Base-by-base conservation (phyloP, 495 filamentous ascomycete species). In the Thermothielavioides terrestris region DNA sequence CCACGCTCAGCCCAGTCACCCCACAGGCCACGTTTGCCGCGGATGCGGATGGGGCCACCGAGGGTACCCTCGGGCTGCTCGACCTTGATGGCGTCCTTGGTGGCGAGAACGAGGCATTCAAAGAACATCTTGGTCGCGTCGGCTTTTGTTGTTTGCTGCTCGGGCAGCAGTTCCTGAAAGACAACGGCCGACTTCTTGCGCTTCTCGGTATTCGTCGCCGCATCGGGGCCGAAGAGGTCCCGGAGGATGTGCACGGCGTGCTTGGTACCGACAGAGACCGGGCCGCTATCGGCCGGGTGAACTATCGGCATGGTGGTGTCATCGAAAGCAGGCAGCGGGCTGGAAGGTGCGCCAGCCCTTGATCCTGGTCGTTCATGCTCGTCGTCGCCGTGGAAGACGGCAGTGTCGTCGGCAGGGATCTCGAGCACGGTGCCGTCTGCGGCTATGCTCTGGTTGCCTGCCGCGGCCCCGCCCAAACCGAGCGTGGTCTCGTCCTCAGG, bases 51-150 rank as follows among this genome's bases (percentile, higher is more conserved):
- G 8, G 81, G 78, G 4, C 79, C 84, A 37, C 88, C 89, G 32
- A 95, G 77, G 27, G 76, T 67, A 14, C 79, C 77, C 40, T 80
- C 75, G n/a, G 75, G 72, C 68, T 98, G 92, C 61, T 96, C 90
- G n/a, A 96, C 87, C 64, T 94, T 91, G 61, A 98, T 85, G 30
- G 92, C 92, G 67, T 97, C 94, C 74, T 97, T 97, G 11, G 92
- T 98, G 10, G 94, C 94, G 42, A 98, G 72, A 5, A 97, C 92
- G 34, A 98, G 72, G 30, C 90, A 81, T 68, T 98, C 94, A 52
- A 97, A 97, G 71, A 98, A 98, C 91, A 98, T 95, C 74, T 95
- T 95, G 32, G 92, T 96, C 3, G 94, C 94, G 56, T 97, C 92
- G 11, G 82, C 82, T 59, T 85, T 84, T 42, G 77, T 83, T 2